Conservation (phyloP, 495 filamentous ascomycete genomes). For the Stereocaulon alpinum region DNA sequence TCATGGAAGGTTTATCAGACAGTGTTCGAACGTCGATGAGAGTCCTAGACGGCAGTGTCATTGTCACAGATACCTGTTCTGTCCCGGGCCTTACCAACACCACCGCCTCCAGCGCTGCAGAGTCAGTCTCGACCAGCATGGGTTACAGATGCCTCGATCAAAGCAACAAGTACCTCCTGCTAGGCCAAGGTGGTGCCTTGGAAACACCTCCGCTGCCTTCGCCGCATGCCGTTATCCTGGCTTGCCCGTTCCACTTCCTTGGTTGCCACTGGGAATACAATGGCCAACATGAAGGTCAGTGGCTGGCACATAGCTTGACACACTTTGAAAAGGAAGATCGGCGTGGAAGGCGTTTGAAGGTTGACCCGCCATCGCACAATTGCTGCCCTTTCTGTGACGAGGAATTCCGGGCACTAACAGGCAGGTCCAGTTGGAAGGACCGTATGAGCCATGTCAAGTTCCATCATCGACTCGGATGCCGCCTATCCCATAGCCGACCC, state of each 20-base stretch:
- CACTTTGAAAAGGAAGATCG: conserved; percentile 3
- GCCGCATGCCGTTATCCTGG: too few species aligned
- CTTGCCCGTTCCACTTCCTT: background rate
- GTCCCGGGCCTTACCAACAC: background rate
- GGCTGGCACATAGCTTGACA: conserved; percentile 16
- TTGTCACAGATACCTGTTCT: background rate
- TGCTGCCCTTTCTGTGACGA: conserved; percentile 18
- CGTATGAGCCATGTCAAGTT: conserved; percentile 18
- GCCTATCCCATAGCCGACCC: conserved; percentile 6
- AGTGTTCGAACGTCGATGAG: background rate
- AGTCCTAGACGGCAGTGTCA: background rate
- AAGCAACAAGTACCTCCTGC: too few species aligned
- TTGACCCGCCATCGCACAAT: conserved; percentile 11
- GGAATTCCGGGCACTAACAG: conserved; percentile 4
- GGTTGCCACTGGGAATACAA: background rate
- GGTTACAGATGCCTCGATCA: background rate
- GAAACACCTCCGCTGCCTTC: too few species aligned
- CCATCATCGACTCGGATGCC: conserved; percentile 17
- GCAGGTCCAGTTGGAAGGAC: conserved; percentile 6
- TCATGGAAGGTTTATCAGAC: conserved; percentile 19
- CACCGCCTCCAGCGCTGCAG: too few species aligned
- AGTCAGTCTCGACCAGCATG: background rate
- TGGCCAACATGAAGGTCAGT: background rate
- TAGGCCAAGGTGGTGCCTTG: too few species aligned
- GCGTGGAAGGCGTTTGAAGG: background rate